phyloP scores from a whole-genome alignment of 306 rosid species.

The Dryas octopetala region DNA sequence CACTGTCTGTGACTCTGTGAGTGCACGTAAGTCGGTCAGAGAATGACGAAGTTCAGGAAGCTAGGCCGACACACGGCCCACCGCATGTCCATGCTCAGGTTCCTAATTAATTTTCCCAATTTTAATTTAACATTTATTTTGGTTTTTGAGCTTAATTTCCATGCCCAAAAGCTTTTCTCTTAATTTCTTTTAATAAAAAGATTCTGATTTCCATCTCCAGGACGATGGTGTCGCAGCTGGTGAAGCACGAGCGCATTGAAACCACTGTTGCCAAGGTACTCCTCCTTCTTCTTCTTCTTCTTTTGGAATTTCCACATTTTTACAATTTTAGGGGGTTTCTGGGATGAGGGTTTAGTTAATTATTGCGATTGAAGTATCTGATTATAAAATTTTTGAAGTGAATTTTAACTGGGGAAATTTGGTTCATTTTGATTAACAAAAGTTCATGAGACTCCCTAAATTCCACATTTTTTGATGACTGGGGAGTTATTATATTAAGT shows the following conservation, averaged over 20 bases:
- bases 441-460: too few relatives aligned
- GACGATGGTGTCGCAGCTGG: slow-evolving; percentile 96
- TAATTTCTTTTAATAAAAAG: neutral
- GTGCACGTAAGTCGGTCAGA: neutral
- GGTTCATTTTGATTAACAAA: too few relatives aligned
- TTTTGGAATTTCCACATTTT: neutral
- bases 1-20: neutral
- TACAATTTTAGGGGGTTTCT: neutral
- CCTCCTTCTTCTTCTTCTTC: neutral
- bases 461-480: too few relatives aligned
- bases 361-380: neutral
- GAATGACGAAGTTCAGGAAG: slow-evolving; percentile 91
- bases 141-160: neutral
- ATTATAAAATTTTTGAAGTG: neutral
- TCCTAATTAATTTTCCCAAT: neutral
- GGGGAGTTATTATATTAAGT: too few relatives aligned
- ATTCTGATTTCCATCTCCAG: slow-evolving; percentile 21
- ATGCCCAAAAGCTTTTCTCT: neutral
- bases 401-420: too few relatives aligned
- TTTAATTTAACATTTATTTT: neutral
- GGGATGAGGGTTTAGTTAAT: slow-evolving; percentile 2
- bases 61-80: slow-evolving; percentile 68
- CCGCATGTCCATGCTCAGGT: slow-evolving; percentile 93
- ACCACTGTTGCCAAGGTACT: slow-evolving; percentile 87
- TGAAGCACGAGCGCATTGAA: slow-evolving; percentile 95